Evolutionary conservation across 768 basidiomycete species (phyloP).

Genomic region (Naganishia randhawae): DNA sequence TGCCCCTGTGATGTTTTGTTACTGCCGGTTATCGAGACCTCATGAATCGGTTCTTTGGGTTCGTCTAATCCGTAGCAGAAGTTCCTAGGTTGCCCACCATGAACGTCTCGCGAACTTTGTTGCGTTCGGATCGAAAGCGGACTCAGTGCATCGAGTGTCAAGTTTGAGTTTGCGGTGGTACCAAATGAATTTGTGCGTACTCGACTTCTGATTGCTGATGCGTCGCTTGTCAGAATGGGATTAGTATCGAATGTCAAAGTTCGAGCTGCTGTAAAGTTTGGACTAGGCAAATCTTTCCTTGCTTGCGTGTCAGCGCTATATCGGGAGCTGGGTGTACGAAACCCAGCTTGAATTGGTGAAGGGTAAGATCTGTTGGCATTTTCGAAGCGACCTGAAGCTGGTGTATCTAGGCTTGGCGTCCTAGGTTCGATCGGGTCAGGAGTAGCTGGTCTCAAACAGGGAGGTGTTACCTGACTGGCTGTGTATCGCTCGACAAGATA

Average conservation of each 20-base stretch:
- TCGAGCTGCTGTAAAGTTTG: not conserved
- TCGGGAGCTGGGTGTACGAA: slow-evolving; percentile 11
- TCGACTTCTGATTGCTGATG: not conserved
- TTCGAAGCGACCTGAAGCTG: not conserved
- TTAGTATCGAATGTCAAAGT: not conserved
- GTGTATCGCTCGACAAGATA: not conserved
- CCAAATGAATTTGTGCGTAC: slow-evolving; percentile 3
- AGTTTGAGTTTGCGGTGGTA: not conserved
- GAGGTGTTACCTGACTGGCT: slow-evolving; percentile 7
- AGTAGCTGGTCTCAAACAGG: not conserved
- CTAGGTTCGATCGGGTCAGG: slow-evolving; percentile 3
- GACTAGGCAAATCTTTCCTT: not conserved
- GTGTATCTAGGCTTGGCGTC: slow-evolving; percentile 1
- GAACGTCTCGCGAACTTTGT: not conserved
- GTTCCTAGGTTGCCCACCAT: not conserved
- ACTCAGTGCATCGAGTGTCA: not conserved
- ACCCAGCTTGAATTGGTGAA: slow-evolving; percentile 16
- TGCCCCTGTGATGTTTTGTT: not conserved
- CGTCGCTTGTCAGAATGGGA: not conserved
- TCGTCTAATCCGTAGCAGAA: slow-evolving; percentile 5
- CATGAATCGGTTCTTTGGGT: not conserved
- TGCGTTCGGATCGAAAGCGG: not conserved
- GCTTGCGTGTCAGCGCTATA: slow-evolving; percentile 6
- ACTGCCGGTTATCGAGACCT: not conserved
- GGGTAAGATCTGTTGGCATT: slow-evolving; percentile 1